These are phyloP conservation scores for Bolboschoenoplectus hybrid DNA, from an alignment of 202 grass and related monocot species.

Conservation along the genomic window DNA sequence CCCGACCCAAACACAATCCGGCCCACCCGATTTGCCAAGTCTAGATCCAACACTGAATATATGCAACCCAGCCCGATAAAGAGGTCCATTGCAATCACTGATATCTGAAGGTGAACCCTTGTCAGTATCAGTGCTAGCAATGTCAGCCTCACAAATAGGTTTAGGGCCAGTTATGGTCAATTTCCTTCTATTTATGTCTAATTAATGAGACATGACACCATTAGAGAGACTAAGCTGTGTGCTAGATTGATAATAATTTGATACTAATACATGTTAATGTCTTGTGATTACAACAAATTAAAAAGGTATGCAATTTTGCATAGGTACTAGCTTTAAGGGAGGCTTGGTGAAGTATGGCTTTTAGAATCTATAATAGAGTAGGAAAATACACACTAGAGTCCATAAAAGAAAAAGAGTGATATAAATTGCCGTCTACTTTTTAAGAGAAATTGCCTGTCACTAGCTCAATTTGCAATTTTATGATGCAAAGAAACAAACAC, in stretches of 20 bases:
- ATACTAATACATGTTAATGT: not conserved
- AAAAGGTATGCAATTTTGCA: not conserved
- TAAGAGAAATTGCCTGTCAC: not conserved
- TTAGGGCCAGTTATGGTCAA: not conserved
- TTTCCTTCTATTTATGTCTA: not conserved
- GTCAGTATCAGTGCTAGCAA: not conserved
- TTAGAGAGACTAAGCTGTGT: not conserved
- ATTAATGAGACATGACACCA: not conserved
- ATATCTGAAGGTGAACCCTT: not conserved
- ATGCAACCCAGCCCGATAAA: not conserved
- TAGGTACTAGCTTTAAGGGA: not conserved
- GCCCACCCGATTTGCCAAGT: too few relatives aligned
- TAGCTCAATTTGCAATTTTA: not conserved
- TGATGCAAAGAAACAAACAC: not conserved
- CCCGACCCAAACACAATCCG: too few relatives aligned
- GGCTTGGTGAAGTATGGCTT: not conserved
- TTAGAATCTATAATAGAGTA: not conserved
- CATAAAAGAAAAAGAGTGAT: not conserved
- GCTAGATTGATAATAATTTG: not conserved
- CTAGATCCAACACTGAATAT: not conserved
- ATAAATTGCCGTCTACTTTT: not conserved
- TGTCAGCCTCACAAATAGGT: not conserved
- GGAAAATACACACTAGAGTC: not conserved
- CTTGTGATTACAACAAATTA: conserved; percentile 5
- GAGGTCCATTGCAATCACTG: not conserved